Conservation (phyloP, 75 land plant species). For the Azolla pinnata region DNA sequence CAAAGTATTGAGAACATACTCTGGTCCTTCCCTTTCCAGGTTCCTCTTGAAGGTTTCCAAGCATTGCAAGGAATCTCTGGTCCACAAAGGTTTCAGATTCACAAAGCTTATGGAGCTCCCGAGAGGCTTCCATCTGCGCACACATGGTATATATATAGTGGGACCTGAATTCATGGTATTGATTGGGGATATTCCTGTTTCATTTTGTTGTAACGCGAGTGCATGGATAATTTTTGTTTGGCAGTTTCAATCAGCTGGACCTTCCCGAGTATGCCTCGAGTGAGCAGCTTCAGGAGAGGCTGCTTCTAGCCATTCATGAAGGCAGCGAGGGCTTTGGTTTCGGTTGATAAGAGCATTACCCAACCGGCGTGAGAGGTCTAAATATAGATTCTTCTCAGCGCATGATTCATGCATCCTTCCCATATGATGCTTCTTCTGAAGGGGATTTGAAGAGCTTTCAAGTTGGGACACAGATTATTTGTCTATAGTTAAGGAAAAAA, state of each 20-base stretch:
- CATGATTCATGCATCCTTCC: not conserved
- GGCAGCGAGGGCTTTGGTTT: slow-evolving; percentile 99
- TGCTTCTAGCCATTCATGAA: slow-evolving; percentile 93
- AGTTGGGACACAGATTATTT: not conserved
- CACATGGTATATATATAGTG: slow-evolving; percentile 51
- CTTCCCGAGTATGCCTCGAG: slow-evolving; percentile 87
- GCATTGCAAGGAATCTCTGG: slow-evolving; percentile 97
- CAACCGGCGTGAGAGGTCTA: not conserved
- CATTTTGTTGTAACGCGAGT: not conserved
- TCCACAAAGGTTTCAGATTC: slow-evolving; percentile 91
- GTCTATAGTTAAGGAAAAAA: not conserved
- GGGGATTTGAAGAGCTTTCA: not conserved
- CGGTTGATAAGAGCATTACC: slow-evolving; percentile 34
- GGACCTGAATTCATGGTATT: not conserved
- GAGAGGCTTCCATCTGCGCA: slow-evolving; percentile 88
- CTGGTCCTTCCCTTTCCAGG: slow-evolving; percentile 32
- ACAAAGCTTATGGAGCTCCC: slow-evolving; percentile 95
- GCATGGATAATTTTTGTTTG: not conserved
- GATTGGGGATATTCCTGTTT: not conserved
- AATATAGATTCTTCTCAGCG: no score
- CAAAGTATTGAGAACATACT: not conserved
- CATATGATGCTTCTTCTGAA: not conserved
- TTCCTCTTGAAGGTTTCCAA: slow-evolving; percentile 87
- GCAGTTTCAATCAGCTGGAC: slow-evolving; percentile 95
- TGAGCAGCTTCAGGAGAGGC: slow-evolving; percentile 79